phyloP scores from a whole-genome alignment of 805 yeast genomes.

The Nakazawaea anatomiae region DNA sequence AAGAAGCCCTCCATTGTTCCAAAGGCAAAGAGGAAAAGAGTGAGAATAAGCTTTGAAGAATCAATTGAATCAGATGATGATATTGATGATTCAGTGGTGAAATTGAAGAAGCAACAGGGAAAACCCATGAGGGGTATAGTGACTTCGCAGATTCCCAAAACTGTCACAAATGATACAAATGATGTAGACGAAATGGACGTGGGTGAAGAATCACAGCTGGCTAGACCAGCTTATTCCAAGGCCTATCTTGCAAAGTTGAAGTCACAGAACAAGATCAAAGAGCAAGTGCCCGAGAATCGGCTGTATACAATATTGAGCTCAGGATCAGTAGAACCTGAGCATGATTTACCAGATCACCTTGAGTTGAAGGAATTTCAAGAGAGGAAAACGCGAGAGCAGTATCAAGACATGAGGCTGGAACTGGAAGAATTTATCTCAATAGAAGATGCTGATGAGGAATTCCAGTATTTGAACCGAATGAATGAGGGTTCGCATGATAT shows the following conservation, averaged over 20 bases:
- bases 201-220: neutral
- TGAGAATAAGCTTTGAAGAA: conserved; percentile 1
- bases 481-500: conserved; percentile 1
- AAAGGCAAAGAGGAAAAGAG: neutral
- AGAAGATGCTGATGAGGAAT: conserved; percentile 12
- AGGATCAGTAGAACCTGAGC: neutral
- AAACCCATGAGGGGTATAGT: too few species aligned
- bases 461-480: conserved; percentile 1
- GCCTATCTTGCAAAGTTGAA: conserved; percentile 4
- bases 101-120: neutral
- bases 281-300: neutral
- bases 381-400: conserved; percentile 14
- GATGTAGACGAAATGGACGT: neutral
- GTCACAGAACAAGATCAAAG: conserved; percentile 1
- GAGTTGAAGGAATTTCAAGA: conserved; percentile 18
- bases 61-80: neutral
- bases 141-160: too few species aligned
- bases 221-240: neutral
- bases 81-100: neutral
- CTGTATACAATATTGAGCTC: neutral
- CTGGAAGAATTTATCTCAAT: conserved; percentile 1
- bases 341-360: conserved; percentile 15
- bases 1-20: neutral
- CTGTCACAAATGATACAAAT: neutral
- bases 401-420: conserved; percentile 4